Evolutionary conservation across 176 grass and related monocot species (phyloP), one percentile per base, ranked within the genome.

Genomic region (Poa pratensis): DNA sequence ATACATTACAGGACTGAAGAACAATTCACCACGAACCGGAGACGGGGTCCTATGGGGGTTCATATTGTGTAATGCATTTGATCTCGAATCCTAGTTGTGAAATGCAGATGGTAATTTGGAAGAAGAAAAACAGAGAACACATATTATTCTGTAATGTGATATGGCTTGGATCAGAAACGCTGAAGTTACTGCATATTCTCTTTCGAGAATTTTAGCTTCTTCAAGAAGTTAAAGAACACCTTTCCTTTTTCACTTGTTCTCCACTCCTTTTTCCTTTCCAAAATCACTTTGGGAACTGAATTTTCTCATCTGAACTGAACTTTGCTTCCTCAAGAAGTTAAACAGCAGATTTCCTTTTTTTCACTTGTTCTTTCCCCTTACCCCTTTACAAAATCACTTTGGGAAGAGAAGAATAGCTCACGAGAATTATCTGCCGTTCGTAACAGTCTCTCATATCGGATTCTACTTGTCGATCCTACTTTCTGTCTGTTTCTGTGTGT

Each of bases 351-450:
- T 45, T 23, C 19, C 4, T 26, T 59, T 85, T 30, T 42, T 10
- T 40, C 22, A 8, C 11, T 63, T 82, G 49, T 78, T 26, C 49
- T 30, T 37, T 9, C 5, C 20, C 60, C 42, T 81, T 75, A 17
- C 48, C 17, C 58, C 52, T 60, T 83, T 83, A 20, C 73, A 78
- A 61, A 48, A 14, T 69, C 62, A 5, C 73, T 77, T 83, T 83
- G 73, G 50, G 12, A 82, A 26, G 8, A 82, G 10, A 62, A 61
- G 73, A 62, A n/a, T 26, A 84, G 43, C 37, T 88, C 43, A 52
- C 42, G 8, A 54, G 80, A 72, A 78, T 32, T 17, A 80, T 71
- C 57, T 43, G 3, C n/a, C 5, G 11, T 66, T 28, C 17, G 39
- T 59, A 6, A 39, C n/a, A 61, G 62, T 53, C 30, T 79, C 78